Evolutionary conservation across 495 filamentous ascomycete species (phyloP).

Genomic region (Trichoderma parareesei): DNA sequence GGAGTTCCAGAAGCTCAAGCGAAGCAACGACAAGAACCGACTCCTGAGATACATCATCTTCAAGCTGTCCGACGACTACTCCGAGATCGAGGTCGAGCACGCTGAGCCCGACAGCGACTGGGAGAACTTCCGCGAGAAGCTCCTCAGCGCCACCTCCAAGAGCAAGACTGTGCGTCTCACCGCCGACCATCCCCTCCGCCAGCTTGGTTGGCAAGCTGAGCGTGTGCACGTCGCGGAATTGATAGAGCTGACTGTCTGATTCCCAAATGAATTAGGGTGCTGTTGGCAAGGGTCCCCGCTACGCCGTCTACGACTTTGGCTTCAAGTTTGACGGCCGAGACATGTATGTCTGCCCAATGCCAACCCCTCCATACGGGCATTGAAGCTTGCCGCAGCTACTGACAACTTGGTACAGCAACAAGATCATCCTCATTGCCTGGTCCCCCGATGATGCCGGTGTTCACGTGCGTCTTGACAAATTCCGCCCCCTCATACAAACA

Average conservation of each 20-base stretch:
- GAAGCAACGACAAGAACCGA: slow-evolving; percentile 57
- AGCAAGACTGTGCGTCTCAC: slow-evolving; percentile 29
- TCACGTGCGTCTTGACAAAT: slow-evolving; percentile 51
- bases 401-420: slow-evolving; percentile 52
- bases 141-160: slow-evolving; percentile 53
- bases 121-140: slow-evolving; percentile 72
- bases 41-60: slow-evolving; percentile 80
- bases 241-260: slow-evolving; percentile 15
- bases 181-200: neutral
- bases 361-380: neutral
- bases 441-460: slow-evolving; percentile 75
- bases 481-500: neutral
- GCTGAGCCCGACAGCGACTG: slow-evolving; percentile 54
- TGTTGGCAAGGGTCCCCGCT: slow-evolving; percentile 72
- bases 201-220: neutral
- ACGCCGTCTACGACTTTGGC: slow-evolving; percentile 86
- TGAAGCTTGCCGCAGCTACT: neutral
- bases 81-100: slow-evolving; percentile 74
- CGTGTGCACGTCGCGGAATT: neutral
- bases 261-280: slow-evolving; percentile 30
- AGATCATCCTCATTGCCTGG: slow-evolving; percentile 95
- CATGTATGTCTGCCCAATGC: slow-evolving; percentile 1
- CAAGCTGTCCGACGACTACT: slow-evolving; percentile 92
- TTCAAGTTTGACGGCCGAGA: slow-evolving; percentile 61
- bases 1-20: slow-evolving; percentile 90